Evolutionary conservation across 108 stramenopile genomes (phyloP), one percentile per base, ranked within the genome.

Genomic region (Discostella stelligeroides): DNA sequence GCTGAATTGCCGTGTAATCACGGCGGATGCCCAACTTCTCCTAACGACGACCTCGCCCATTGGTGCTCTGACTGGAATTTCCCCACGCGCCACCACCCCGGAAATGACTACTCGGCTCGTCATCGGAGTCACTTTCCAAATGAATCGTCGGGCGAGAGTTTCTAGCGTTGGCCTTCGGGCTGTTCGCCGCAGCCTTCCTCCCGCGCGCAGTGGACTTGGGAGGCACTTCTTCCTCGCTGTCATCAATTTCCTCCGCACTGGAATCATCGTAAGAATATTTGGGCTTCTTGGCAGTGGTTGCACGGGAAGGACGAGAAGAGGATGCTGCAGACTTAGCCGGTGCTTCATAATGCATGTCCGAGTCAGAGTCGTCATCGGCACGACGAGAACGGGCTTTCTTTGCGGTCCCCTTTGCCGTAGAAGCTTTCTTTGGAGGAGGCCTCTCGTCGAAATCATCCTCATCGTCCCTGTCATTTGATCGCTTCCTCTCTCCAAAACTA

Each of bases 261-360:
- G 29, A 40, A 18, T 81, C 69, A 20, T 76, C 76, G 38, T 64
- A 75, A 58, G 40, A 71, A 41, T 76, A 75, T 49, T 65, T 64
- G 21, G 76, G 28, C 72, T 71, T 78, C 24, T 70, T 66, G 34
- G 70, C 58, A 7, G 82, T 61, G 49, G 70, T 37, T 53, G 51
- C 27, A 42, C 73, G 68, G 40, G 60, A 50, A 29, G 79, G 28
- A 23, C 60, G 62, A 34, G 64, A 25, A 12, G 62, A 47, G 17
- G 68, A 56, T 20, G 69, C 25, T 18, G 48, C 50, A n/a, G 73
- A 48, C 30, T 70, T 42, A 0, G 66, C 7, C n/a, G 51, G 21
- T 0, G 73, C 62, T 27, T 69, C 48, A 7, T 61, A 56, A 29
- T 56, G 3, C 17, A 27, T 56, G 55, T 81, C 78, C 50, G 51